A percentile compares a stretch with the other conserved stretches of the same genome.
Conservation (phyloP, 129 eudicot genomes). For the Arctium lappa region DNA sequence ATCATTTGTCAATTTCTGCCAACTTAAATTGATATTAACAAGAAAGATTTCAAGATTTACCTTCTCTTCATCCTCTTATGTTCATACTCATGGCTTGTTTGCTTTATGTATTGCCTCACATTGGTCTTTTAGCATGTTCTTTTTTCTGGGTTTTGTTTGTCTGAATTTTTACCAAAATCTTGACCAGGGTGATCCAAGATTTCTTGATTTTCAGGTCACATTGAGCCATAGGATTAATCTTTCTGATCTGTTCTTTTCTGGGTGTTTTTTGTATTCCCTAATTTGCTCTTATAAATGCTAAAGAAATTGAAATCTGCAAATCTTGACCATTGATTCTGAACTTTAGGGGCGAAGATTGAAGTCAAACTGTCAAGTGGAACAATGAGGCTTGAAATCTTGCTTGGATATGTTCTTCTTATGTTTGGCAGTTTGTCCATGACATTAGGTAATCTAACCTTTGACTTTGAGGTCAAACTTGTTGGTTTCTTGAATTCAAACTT, state of each 20-base stretch:
- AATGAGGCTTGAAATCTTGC: conserved; percentile 57
- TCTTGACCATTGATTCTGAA: conserved; percentile 16
- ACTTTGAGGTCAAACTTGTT: conserved; percentile 10
- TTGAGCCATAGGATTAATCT: not conserved
- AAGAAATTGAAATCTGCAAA: not conserved
- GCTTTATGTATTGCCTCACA: not conserved
- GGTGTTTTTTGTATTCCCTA: not conserved
- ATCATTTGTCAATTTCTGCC: not conserved
- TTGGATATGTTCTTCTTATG: conserved; percentile 43
- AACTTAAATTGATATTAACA: not conserved
- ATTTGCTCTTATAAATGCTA: not conserved
- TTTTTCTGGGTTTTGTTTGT: not conserved
- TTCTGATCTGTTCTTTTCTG: not conserved
- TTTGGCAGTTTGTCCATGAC: conserved; percentile 31
- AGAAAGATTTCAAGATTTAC: not conserved
- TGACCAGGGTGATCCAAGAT: not conserved
- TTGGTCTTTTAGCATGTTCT: not conserved
- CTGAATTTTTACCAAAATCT: not conserved
- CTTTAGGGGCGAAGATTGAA: conserved; percentile 4
- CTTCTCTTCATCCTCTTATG: not conserved
- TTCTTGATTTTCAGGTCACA: not conserved
- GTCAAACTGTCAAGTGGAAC: conserved; percentile 19
- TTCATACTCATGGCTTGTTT: not conserved
- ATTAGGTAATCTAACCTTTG: conserved; percentile 40
- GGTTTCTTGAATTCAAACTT: not conserved